phyloP scores from a whole-genome alignment of 495 filamentous ascomycete genomes.

The Staphylotrichum longicolle region DNA sequence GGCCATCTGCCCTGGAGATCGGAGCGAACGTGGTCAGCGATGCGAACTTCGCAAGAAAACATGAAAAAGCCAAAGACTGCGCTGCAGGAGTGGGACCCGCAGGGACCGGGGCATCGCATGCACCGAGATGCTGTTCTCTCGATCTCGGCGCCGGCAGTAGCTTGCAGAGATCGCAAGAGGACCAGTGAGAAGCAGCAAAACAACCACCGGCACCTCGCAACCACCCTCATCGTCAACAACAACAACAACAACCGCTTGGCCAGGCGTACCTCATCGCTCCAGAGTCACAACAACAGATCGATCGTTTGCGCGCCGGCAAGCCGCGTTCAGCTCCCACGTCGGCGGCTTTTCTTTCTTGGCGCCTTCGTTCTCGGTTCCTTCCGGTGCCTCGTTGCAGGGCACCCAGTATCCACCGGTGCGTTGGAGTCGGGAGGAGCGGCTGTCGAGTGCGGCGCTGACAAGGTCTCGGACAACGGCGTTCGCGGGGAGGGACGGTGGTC shows the following conservation, averaged over 20 bases:
- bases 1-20: slow-evolving; percentile 47
- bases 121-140: slow-evolving; percentile 8
- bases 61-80: slow-evolving; percentile 1
- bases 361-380: slow-evolving; percentile 21
- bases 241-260: not conserved
- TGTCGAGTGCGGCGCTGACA: not conserved
- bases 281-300: slow-evolving; percentile 2
- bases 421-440: too few relatives aligned
- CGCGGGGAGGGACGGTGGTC: not conserved
- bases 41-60: slow-evolving; percentile 8
- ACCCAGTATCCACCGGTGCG: slow-evolving; percentile 20
- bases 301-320: slow-evolving; percentile 20
- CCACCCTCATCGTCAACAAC: not conserved
- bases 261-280: slow-evolving; percentile 33
- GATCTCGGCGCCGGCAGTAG: not conserved
- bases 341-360: slow-evolving; percentile 18
- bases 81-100: not conserved
- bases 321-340: slow-evolving; percentile 14
- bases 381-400: slow-evolving; percentile 26
- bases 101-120: slow-evolving; percentile 4
- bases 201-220: not conserved
- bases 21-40: slow-evolving; percentile 28
- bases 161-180: too few relatives aligned
- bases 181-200: not conserved
- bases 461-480: slow-evolving; percentile 11